Evolutionary conservation across 1,139 yeast species (phyloP).

Genomic region (Saccharomycopsis crataegensis): DNA sequence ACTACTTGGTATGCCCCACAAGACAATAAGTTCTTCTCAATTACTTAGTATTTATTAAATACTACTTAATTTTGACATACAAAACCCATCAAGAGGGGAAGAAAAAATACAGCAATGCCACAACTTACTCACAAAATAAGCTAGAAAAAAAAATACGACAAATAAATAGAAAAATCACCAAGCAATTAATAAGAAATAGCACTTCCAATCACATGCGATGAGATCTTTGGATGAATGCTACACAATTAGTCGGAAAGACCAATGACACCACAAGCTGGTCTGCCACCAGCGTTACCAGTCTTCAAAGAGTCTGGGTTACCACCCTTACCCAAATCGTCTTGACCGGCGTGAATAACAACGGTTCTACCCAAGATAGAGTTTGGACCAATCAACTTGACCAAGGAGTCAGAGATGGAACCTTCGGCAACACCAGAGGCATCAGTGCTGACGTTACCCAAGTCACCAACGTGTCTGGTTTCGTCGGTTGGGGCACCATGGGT

Average conservation of each 20-base stretch:
- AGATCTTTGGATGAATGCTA: no score
- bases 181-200: no score
- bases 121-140: no score
- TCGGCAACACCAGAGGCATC: constrained; percentile 84
- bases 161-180: no score
- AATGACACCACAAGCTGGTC: constrained; percentile 99
- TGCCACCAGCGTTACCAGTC: constrained; percentile 98
- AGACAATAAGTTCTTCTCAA: no score
- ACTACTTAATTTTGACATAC: no score
- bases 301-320: constrained; percentile 88
- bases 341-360: constrained; percentile 90
- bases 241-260: constrained; percentile 49
- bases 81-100: no score
- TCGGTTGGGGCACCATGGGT: constrained; percentile 94
- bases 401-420: constrained; percentile 73
- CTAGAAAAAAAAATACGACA: no score
- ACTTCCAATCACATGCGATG: no score
- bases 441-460: constrained; percentile 87
- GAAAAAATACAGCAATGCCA: no score
- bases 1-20: no score
- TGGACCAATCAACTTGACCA: constrained; percentile 76
- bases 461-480: constrained; percentile 91
- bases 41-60: no score
- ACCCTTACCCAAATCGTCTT: constrained; percentile 95
- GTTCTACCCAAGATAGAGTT: constrained; percentile 91